Evolutionary conservation across 176 grass and related monocot genomes (phyloP).

Genomic region (Oryza nivara): DNA sequence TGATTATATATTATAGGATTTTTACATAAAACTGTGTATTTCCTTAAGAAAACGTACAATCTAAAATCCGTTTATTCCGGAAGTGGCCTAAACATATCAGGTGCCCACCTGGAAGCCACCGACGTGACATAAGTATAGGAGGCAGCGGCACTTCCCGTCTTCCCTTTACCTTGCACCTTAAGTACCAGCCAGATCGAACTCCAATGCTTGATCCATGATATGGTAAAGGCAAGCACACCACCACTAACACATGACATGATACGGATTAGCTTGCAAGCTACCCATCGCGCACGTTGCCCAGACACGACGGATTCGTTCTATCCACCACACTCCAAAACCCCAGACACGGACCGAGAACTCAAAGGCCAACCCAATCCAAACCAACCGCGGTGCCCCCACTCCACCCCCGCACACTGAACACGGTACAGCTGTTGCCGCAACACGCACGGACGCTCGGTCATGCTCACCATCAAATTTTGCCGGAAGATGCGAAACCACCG

Average conservation of each 20-base stretch:
- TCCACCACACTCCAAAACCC: background rate
- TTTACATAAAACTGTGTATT: too few species aligned
- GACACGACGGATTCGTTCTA: background rate
- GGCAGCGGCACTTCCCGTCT: background rate
- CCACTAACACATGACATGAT: background rate
- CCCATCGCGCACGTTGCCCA: background rate
- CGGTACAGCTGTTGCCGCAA: background rate
- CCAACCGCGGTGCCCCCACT: background rate
- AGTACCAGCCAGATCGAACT: background rate
- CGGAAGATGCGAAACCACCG: constrained; percentile 31
- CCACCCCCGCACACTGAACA: background rate
- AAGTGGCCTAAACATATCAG: too few species aligned
- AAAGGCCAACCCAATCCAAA: background rate
- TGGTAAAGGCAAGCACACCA: background rate
- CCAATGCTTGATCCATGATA: background rate
- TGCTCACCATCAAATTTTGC: background rate
- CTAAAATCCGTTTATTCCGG: too few species aligned
- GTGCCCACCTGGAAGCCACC: background rate
- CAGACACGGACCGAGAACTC: background rate
- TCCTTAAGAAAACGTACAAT: too few species aligned
- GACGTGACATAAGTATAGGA: background rate
- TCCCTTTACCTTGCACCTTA: background rate
- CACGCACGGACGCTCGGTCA: background rate
- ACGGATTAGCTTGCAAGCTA: background rate
- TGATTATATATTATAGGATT: too few species aligned